Base-by-base conservation (phyloP, 2,329 filamentous ascomycete species). In the Ascochyta clinopodiicola region DNA sequence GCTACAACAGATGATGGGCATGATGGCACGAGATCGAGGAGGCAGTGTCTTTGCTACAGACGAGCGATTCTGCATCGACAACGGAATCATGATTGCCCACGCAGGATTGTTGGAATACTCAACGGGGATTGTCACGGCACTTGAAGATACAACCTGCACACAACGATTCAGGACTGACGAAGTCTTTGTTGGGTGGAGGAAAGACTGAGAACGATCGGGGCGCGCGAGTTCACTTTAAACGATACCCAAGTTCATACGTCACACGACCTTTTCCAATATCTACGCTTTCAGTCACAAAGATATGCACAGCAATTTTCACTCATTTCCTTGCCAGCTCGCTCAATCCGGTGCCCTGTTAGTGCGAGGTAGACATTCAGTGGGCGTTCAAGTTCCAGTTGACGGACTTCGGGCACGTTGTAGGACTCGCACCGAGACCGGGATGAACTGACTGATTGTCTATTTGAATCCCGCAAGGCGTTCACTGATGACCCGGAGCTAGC, bases 31-130 rank as follows among this genome's bases (percentile, higher is more conserved):
- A 39, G 93, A 96, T 75, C 82, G 95, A 34, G 91, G 92, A 48
- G 95, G 95, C 4, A 93, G 87, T 68, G 91, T 98, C 3, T 97
- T 90, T 78, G 93, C 95, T 22, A 98, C 94, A 0, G 95, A 99
- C 74, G 95, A 99, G 81, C 84, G 95, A 40, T 99, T 96, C 75
- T 99, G 95, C 75, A 99, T 99, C 67, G 95, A 99, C 77, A 99
- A 99, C 69, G 95, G 95, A 44, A 98, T 99, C 72, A 99, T 99
- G 95, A 99, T 99, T 79, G 95, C 95, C 1, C 94, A 99, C 75
- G 95, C 95, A 2, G 95, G 95, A 2, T 77, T 99, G 67, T 75
- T 97, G 68, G 93, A 93, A 1, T 95, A 90, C 73, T 82, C 88
- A 75, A 93, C 87, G 15, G 94, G 94, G 1, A 92, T 92, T 71